phyloP scores from a whole-genome alignment of 441 rosid genomes.

The Melastoma candidum region DNA sequence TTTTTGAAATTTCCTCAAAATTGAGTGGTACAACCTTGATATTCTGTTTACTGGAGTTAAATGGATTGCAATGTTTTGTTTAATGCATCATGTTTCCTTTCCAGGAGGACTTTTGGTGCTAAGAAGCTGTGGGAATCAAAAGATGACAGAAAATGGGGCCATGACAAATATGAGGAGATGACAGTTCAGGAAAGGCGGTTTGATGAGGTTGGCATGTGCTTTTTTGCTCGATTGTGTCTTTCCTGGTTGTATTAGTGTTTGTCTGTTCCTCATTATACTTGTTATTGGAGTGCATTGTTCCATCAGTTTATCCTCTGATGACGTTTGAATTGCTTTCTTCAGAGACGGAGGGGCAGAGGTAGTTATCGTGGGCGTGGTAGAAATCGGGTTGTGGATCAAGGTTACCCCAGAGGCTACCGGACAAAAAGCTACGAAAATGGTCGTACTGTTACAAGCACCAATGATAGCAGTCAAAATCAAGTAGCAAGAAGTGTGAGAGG shows the following conservation, averaged over 20 bases:
- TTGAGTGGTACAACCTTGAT: too few species aligned
- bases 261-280: conserved; percentile 3
- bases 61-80: neutral
- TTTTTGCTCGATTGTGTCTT: neutral
- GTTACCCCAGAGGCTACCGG: conserved; percentile 41
- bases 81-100: conserved; percentile 10
- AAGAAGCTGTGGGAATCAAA: conserved; percentile 8
- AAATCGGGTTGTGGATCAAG: conserved; percentile 43
- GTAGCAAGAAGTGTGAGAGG: conserved; percentile 60
- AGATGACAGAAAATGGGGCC: conserved; percentile 18
- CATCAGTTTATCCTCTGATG: too few species aligned
- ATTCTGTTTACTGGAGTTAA: neutral
- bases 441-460: conserved; percentile 3
- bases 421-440: conserved; percentile 27
- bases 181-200: conserved; percentile 13
- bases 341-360: conserved; percentile 67
- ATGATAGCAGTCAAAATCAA: conserved; percentile 35
- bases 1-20: too few species aligned
- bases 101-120: conserved; percentile 37
- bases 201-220: conserved; percentile 33
- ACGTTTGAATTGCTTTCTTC: conserved; percentile 3
- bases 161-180: conserved; percentile 25
- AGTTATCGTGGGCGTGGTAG: conserved; percentile 50
- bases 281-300: neutral
- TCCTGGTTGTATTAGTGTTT: conserved; percentile 8